Percentiles rank a stretch among this genome's conserved stretches.
Conservation (phyloP, 768 basidiomycete species). For the Lactarius hatsudake region DNA sequence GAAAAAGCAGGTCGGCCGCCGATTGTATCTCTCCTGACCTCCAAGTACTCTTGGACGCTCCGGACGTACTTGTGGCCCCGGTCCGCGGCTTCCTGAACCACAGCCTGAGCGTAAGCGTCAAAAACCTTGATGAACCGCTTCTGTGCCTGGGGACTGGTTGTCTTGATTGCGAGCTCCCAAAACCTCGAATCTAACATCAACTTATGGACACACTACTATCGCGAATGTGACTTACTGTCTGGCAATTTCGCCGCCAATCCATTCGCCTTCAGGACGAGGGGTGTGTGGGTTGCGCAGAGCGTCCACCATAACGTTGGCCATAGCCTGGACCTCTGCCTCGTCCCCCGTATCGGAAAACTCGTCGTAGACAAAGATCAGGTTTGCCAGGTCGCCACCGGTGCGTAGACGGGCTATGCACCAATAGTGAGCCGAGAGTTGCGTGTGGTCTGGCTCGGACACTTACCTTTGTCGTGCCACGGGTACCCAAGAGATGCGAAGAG, state of each 20-base stretch:
- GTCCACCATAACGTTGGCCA: no score
- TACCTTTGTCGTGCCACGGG: no score
- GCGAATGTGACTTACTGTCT: slow-evolving; percentile 15
- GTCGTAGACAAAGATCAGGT: no score
- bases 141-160: slow-evolving; percentile 7
- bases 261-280: slow-evolving; percentile 17
- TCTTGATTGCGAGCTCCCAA: slow-evolving; percentile 20
- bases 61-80: neutral
- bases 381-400: no score
- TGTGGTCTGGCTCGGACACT: no score
- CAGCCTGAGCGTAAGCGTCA: neutral
- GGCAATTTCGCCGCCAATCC: slow-evolving; percentile 19
- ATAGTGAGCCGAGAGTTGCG: no score
- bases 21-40: neutral
- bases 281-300: neutral
- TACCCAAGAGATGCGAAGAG: no score
- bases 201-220: no score
- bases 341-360: no score
- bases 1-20: neutral
- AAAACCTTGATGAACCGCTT: slow-evolving; percentile 13
- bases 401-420: no score
- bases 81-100: neutral
- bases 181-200: slow-evolving; percentile 6
- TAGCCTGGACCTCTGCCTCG: no score
- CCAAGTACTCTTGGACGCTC: slow-evolving; percentile 9